Conservation (phyloP, 805 yeast genomes). For the Metschnikowia cerradonensis region DNA sequence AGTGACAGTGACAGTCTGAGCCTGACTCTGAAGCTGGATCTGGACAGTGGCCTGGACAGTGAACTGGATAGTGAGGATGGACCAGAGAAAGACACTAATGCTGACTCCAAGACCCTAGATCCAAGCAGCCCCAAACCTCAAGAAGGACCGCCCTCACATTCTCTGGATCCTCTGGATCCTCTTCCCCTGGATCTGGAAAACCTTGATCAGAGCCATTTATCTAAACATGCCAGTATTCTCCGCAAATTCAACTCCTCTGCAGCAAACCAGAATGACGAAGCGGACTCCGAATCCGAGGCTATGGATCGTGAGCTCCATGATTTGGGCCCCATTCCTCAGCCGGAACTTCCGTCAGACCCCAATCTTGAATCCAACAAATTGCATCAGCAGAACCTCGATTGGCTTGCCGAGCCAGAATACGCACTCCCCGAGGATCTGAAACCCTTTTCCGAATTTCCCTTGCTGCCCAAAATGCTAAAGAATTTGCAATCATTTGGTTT, state of each 20-base stretch:
- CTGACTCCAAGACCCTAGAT: conserved; percentile 8
- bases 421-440: conserved; percentile 44
- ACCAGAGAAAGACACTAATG: conserved; percentile 9
- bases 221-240: conserved; percentile 50
- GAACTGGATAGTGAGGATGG: conserved; percentile 14
- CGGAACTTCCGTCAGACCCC: conserved; percentile 56
- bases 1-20: conserved; percentile 13
- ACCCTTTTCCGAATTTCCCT: conserved; percentile 47
- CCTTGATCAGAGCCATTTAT: conserved; percentile 6
- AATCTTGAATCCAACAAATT: conserved; percentile 27
- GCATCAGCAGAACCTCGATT: conserved; percentile 42
- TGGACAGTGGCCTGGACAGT: neutral
- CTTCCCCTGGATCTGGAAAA: neutral
- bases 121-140: neutral
- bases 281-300: conserved; percentile 24
- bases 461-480: conserved; percentile 40
- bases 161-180: too few relatives aligned
- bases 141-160: too few relatives aligned
- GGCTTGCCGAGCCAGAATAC: conserved; percentile 66
- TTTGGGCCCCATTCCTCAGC: conserved; percentile 82
- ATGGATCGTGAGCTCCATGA: conserved; percentile 20
- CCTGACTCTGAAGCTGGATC: conserved; percentile 1
- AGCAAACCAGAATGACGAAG: conserved; percentile 15
- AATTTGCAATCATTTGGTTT: conserved; percentile 49
- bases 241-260: conserved; percentile 42